Conservation (phyloP, 2,329 filamentous ascomycete genomes). For the Verticillium zaregamsianum region DNA sequence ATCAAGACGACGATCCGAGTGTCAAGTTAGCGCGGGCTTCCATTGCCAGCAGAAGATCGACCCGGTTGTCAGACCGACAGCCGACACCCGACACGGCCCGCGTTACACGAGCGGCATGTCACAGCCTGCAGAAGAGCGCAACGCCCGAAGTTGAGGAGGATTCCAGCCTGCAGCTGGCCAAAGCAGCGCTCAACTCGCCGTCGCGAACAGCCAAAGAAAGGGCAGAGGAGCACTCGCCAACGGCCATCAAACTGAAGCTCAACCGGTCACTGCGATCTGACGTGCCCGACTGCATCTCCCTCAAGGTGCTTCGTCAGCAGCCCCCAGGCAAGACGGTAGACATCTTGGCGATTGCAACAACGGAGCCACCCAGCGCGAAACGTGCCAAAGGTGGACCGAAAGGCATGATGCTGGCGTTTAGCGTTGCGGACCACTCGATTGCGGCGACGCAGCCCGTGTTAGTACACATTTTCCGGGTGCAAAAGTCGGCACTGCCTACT, state of each 20-base stretch:
- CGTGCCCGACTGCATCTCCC: conserved; percentile 47
- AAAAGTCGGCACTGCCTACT: conserved; percentile 51
- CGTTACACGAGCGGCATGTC: conserved; percentile 21
- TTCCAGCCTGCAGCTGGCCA: conserved; percentile 23
- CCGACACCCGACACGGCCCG: conserved; percentile 11
- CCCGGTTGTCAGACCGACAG: conserved; percentile 11
- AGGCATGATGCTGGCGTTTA: conserved; percentile 56
- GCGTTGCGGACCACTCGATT: conserved; percentile 51
- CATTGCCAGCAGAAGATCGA: conserved; percentile 13
- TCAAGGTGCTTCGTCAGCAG: conserved; percentile 48
- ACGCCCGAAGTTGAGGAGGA: conserved; percentile 18
- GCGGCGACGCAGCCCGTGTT: conserved; percentile 46
- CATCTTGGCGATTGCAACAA: conserved; percentile 50
- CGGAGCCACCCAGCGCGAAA: conserved; percentile 43
- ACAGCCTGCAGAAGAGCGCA: conserved; percentile 18
- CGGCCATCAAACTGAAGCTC: conserved; percentile 39
- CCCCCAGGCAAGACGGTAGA: conserved; percentile 43
- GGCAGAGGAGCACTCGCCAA: neutral
- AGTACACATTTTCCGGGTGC: conserved; percentile 55
- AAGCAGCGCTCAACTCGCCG: conserved; percentile 23
- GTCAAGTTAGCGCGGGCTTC: conserved; percentile 11
- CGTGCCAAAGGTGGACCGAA: conserved; percentile 54
- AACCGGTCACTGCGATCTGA: conserved; percentile 40
- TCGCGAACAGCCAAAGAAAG: conserved; percentile 9
- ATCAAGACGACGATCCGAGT: conserved; percentile 8